Conservation (phyloP, 1,139 yeast genomes). For the Candida sanyaensis region DNA sequence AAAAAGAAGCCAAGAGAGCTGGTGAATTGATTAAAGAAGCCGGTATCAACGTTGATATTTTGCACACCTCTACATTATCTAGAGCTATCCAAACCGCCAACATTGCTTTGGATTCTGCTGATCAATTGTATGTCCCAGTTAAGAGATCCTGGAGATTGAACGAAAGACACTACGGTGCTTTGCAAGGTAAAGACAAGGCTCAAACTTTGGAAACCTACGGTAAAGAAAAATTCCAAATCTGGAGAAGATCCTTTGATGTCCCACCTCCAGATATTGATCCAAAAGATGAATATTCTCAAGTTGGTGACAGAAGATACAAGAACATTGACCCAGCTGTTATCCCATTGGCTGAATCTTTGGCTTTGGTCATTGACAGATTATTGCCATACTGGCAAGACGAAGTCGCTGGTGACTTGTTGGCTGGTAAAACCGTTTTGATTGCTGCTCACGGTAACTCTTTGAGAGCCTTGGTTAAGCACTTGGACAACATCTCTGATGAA, state of each 20-base stretch:
- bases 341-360: conserved; percentile 94
- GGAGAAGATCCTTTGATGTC: conserved; percentile 97
- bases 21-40: conserved; percentile 92
- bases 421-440: conserved; percentile 86
- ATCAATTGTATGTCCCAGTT: conserved; percentile 89
- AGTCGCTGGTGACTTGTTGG: conserved; percentile 81
- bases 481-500: conserved; percentile 89
- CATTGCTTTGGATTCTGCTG: conserved; percentile 88
- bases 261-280: conserved; percentile 93
- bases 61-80: conserved; percentile 88
- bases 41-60: conserved; percentile 79
- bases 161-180: conserved; percentile 99
- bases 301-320: conserved; percentile 79
- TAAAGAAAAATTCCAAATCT: conserved; percentile 89
- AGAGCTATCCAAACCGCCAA: conserved; percentile 98
- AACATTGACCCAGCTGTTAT: conserved; percentile 81
- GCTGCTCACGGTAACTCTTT: conserved; percentile 99
- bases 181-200: conserved; percentile 98
- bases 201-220: conserved; percentile 88
- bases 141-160: conserved; percentile 97
- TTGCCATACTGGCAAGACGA: conserved; percentile 98
- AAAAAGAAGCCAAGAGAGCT: conserved; percentile 89
- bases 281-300: conserved; percentile 81
- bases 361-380: conserved; percentile 93
- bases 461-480: conserved; percentile 95